phyloP scores from a whole-genome alignment of 495 filamentous ascomycete genomes.

The Penicillium cataractarum region DNA sequence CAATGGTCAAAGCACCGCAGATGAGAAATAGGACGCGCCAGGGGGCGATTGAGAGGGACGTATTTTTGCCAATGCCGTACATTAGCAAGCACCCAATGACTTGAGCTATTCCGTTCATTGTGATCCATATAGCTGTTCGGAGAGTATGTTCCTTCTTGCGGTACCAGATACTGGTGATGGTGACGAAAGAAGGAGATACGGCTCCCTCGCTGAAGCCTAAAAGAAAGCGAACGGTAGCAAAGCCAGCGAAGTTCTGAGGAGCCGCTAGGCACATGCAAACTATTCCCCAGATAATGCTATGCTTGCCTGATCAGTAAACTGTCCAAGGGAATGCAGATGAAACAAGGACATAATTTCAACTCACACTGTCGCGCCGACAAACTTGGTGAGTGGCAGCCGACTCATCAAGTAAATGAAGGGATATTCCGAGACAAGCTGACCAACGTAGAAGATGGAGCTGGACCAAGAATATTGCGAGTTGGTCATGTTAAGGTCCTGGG shows the following conservation, averaged over 20 bases:
- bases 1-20: background rate
- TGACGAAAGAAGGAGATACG: background rate
- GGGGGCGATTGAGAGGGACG: slow-evolving; percentile 44
- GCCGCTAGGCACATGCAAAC: background rate
- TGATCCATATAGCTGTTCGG: slow-evolving; percentile 51
- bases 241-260: background rate
- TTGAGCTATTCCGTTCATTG: slow-evolving; percentile 58
- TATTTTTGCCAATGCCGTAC: slow-evolving; percentile 56
- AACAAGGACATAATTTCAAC: background rate
- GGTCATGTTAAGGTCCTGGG: slow-evolving; percentile 50
- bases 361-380: slow-evolving; percentile 33
- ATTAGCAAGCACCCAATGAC: slow-evolving; percentile 57
- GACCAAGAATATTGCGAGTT: slow-evolving; percentile 41
- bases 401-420: slow-evolving; percentile 58
- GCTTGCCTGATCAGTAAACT: background rate
- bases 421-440: slow-evolving; percentile 55
- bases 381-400: slow-evolving; percentile 53
- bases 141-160: slow-evolving; percentile 8
- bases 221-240: background rate
- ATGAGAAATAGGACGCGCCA: background rate
- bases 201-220: background rate
- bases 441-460: slow-evolving; percentile 39
- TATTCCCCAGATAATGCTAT: background rate
- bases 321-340: background rate
- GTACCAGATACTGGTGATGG: background rate